Evolutionary conservation across 257 asterid genomes (phyloP).

Genomic region (Gentiana macrophylla): DNA sequence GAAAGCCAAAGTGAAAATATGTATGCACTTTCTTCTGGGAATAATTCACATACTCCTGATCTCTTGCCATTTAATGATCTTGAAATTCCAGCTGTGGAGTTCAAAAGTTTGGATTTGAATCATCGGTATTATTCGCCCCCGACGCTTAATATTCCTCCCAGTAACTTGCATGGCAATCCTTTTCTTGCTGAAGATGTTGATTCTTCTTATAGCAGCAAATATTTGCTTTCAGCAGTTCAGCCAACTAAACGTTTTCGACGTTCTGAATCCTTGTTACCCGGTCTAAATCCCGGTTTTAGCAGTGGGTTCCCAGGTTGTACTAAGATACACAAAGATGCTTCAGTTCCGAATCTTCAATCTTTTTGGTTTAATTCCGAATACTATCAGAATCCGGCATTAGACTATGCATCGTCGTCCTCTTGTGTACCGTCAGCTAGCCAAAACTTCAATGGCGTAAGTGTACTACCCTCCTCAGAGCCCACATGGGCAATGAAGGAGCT

Average conservation of each 20-base stretch:
- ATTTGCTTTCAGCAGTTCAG: constrained; percentile 25
- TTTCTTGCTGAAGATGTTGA: constrained; percentile 24
- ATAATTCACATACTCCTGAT: constrained; percentile 29
- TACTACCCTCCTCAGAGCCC: constrained; percentile 64
- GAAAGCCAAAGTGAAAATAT: constrained; percentile 33
- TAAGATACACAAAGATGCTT: constrained; percentile 29
- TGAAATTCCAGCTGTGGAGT: constrained; percentile 38
- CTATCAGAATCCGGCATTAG: constrained; percentile 24
- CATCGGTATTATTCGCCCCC: constrained; percentile 24
- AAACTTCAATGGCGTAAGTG: constrained; percentile 60
- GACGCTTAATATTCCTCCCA: constrained; percentile 29
- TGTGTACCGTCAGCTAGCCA: constrained; percentile 36
- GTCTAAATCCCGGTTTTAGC: constrained; percentile 13
- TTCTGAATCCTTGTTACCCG: constrained; percentile 23
- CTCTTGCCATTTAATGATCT: constrained; percentile 26
- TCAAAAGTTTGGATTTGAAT: constrained; percentile 32
- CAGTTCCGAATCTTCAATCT: constrained; percentile 29
- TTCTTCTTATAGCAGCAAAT: constrained; percentile 25
- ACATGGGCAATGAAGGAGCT: constrained; percentile 79
- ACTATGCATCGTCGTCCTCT: constrained; percentile 20
- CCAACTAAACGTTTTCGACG: constrained; percentile 49
- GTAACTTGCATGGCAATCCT: constrained; percentile 38
- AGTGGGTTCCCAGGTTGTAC: constrained; percentile 14
- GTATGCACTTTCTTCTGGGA: constrained; percentile 29
- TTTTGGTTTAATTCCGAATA: constrained; percentile 25